Evolutionary conservation across 2,329 filamentous ascomycete genomes (phyloP), one percentile per base, ranked within the genome.

Genomic region (Cryphonectria japonica): DNA sequence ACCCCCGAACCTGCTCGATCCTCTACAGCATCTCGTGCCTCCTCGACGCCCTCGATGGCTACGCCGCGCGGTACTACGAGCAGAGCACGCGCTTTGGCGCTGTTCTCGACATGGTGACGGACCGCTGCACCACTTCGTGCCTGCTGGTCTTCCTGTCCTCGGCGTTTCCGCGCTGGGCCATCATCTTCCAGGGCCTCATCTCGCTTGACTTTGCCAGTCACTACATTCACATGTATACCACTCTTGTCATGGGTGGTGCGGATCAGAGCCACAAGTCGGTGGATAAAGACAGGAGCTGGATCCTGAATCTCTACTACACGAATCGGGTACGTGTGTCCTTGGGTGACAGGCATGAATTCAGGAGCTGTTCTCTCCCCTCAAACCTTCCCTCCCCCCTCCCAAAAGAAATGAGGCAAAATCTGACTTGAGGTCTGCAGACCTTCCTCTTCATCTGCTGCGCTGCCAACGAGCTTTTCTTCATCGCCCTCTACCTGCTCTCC

Each of bases 151-250:
- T 98, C 85, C 84, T 99, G 73, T 94, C 93, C 57, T 97, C 94
- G 19, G 96, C 96, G 29, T 99, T 97, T 83, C 96, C 96, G 5
- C 89, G 95, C 70, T 98, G 94, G 92, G 91, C 93, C 75, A 94
- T 98, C 76, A 79, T 98, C 71, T 99, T 99, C 87, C 96, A 99
- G 85, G 89, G 92, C 61, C 84, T 99, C 78, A 97, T 99, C 81
- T 92, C 92, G 69, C 84, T 99, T 77, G 96, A 99, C 82, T 87
- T 99, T 75, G 93, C 96, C 39, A 97, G 94, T 80, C 96, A 99
- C 82, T 99, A 98, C 80, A 95, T 98, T 86, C 96, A 99, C 84
- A 99, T 99, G 96, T 98, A 97, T 80, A 93, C 95, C 16, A 97
- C 94, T 0, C 85, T 98, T 78, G 91, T 91, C 75, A 96, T 97